Evolutionary conservation across 164 flowering plant species (phyloP).

Genomic region (Houttuynia cordata): DNA sequence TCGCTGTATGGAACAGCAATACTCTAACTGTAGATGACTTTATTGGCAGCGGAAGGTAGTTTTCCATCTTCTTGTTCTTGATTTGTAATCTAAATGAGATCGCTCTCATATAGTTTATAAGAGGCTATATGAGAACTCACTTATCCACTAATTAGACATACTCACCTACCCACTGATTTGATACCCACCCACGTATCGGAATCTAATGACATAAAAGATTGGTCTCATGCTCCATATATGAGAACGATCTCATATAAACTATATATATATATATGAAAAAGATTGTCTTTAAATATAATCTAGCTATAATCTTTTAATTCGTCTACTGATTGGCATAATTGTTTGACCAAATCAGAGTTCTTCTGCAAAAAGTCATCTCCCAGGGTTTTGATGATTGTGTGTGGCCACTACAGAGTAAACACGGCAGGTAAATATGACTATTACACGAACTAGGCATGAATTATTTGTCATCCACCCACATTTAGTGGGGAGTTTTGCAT

Average conservation of each 20-base stretch:
- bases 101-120: too few species aligned
- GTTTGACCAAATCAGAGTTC: conserved; percentile 35
- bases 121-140: too few species aligned
- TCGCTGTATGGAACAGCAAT: conserved; percentile 81
- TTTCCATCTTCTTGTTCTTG: background rate
- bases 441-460: background rate
- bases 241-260: too few species aligned
- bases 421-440: conserved; percentile 37
- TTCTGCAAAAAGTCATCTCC: conserved; percentile 59
- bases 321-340: background rate
- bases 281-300: too few species aligned
- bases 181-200: too few species aligned
- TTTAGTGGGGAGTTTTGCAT: background rate
- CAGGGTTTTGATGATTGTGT: conserved; percentile 66
- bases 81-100: too few species aligned
- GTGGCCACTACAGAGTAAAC: conserved; percentile 64
- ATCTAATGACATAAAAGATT: too few species aligned
- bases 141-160: too few species aligned
- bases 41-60: conserved; percentile 80
- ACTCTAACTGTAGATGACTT: conserved; percentile 60
- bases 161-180: too few species aligned
- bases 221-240: too few species aligned
- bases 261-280: too few species aligned
- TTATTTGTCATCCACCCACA: background rate
- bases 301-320: too few species aligned